Conservation (phyloP, 352 stramenopile genomes). For the Pythium aquatile region DNA sequence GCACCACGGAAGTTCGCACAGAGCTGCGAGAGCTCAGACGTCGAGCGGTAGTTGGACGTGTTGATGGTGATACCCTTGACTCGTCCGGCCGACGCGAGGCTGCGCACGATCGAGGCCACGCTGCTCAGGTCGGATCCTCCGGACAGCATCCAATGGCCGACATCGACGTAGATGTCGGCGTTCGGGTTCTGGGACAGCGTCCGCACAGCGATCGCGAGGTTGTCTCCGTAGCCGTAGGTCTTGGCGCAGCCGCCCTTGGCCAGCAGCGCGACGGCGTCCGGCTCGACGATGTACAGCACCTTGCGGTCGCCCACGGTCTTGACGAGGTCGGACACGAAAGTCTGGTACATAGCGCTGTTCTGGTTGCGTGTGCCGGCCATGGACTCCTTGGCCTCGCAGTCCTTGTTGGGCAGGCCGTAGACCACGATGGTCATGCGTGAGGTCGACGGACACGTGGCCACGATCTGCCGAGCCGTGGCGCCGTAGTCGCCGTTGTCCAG, state of each 20-base stretch:
- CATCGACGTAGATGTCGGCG: slow-evolving; percentile 62
- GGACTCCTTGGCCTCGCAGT: slow-evolving; percentile 57
- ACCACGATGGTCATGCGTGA: slow-evolving; percentile 58
- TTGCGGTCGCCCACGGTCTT: slow-evolving; percentile 51
- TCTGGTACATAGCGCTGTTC: slow-evolving; percentile 40
- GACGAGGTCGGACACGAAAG: slow-evolving; percentile 38
- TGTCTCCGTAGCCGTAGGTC: slow-evolving; percentile 42
- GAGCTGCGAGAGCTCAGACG: slow-evolving; percentile 39
- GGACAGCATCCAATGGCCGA: slow-evolving; percentile 43
- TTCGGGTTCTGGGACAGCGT: slow-evolving; percentile 45
- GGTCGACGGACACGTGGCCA: slow-evolving; percentile 33
- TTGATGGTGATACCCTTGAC: slow-evolving; percentile 72
- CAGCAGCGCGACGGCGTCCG: slow-evolving; percentile 55
- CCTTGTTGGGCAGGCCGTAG: slow-evolving; percentile 76
- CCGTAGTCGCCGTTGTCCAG: slow-evolving; percentile 34
- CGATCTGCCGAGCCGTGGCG: slow-evolving; percentile 29
- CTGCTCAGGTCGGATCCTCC: slow-evolving; percentile 15
- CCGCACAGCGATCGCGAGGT: slow-evolving; percentile 43
- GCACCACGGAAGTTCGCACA: slow-evolving; percentile 42
- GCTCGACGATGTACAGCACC: slow-evolving; percentile 70
- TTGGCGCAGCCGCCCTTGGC: slow-evolving; percentile 42
- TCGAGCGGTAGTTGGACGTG: slow-evolving; percentile 70
- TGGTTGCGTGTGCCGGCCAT: slow-evolving; percentile 27
- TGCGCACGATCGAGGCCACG: slow-evolving; percentile 39
- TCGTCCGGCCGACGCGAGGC: slow-evolving; percentile 33